These are phyloP conservation scores for Termitomyces sp. DNA, from an alignment of 768 basidiomycete genomes.

Conservation along the genomic window DNA sequence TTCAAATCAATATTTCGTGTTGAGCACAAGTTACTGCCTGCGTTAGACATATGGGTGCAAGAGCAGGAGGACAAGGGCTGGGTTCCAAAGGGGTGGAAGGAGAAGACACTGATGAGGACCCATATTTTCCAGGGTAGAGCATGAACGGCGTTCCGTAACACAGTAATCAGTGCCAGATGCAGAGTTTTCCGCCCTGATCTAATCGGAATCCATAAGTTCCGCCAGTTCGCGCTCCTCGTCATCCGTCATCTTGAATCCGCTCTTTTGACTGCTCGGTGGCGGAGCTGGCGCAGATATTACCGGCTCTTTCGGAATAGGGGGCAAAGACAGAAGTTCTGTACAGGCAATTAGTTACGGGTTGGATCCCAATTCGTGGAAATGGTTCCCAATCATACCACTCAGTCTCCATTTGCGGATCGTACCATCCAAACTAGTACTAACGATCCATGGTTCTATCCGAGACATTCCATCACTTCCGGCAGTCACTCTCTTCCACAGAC, in stretches of 20 bases:
- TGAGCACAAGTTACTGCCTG: slow-evolving; percentile 43
- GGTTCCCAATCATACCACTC: slow-evolving; percentile 39
- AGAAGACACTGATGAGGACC: slow-evolving; percentile 47
- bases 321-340: slow-evolving; percentile 40
- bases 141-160: not conserved
- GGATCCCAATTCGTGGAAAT: not conserved
- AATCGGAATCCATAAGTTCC: slow-evolving; percentile 53
- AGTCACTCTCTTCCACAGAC: slow-evolving; percentile 62
- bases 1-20: slow-evolving; percentile 43
- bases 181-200: not conserved
- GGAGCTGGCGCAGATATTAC: slow-evolving; percentile 11
- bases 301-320: slow-evolving; percentile 14
- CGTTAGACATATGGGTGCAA: slow-evolving; percentile 40
- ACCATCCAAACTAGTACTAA: slow-evolving; percentile 82
- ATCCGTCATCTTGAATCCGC: slow-evolving; percentile 57
- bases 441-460: slow-evolving; percentile 73
- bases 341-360: not conserved
- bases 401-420: slow-evolving; percentile 87
- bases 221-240: slow-evolving; percentile 91
- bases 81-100: slow-evolving; percentile 47
- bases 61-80: slow-evolving; percentile 46
- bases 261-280: slow-evolving; percentile 12
- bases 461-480: slow-evolving; percentile 41
- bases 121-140: slow-evolving; percentile 50
- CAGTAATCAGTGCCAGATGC: not conserved